These are phyloP conservation scores for Porphyrellus cyaneotinctus DNA, from an alignment of 768 basidiomycete species.

Conservation along the genomic window DNA sequence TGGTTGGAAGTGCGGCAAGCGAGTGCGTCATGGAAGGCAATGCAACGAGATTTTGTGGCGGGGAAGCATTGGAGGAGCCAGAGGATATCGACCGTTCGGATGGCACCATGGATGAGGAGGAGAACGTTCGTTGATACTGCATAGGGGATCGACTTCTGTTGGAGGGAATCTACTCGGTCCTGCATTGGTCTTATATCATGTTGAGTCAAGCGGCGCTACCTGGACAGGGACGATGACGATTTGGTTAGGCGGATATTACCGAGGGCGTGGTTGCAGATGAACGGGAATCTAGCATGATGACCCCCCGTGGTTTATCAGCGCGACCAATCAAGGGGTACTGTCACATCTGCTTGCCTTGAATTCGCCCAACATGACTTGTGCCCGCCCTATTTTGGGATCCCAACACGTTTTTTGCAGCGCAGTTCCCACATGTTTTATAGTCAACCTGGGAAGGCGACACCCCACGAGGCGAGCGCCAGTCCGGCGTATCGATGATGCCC, in stretches of 20 bases:
- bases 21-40: constrained; percentile 33
- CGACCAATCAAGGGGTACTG: constrained; percentile 32
- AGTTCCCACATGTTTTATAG: constrained; percentile 28
- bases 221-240: constrained; percentile 22
- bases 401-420: constrained; percentile 34
- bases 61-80: constrained; percentile 29
- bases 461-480: constrained; percentile 31
- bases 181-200: constrained; percentile 25
- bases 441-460: constrained; percentile 15
- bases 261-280: constrained; percentile 28
- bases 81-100: constrained; percentile 34
- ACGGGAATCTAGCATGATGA: constrained; percentile 34
- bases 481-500: constrained; percentile 15
- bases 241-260: constrained; percentile 32
- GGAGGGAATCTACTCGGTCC: constrained; percentile 4
- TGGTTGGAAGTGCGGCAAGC: constrained; percentile 29
- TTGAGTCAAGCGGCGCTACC: constrained; percentile 21
- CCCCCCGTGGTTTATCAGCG: constrained; percentile 31
- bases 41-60: constrained; percentile 27
- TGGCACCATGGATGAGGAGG: constrained; percentile 31
- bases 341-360: constrained; percentile 18
- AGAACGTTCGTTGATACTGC: constrained; percentile 29
- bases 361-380: constrained; percentile 13
- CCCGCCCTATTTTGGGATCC: constrained; percentile 24
- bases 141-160: constrained; percentile 21